These are phyloP conservation scores for Nepenthes alata DNA, from an alignment of 179 eudicot species.

Conservation along the genomic window DNA sequence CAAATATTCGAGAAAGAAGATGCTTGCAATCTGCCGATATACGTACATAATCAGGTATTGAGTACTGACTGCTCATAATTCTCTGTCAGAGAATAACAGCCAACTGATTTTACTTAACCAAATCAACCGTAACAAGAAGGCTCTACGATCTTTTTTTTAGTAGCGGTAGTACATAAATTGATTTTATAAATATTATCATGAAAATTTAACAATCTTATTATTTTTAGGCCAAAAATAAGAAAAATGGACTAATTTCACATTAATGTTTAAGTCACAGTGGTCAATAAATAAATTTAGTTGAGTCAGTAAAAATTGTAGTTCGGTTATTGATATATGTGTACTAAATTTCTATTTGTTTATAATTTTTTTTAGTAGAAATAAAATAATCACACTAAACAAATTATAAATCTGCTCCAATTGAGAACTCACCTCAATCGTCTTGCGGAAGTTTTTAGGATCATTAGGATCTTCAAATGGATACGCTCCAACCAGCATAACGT, in stretches of 20 bases:
- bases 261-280: no score
- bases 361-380: no score
- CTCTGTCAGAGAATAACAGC: slow-evolving; percentile 26
- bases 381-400: no score
- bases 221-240: no score
- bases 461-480: slow-evolving; percentile 83
- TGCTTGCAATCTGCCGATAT: slow-evolving; percentile 62
- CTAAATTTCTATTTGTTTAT: no score
- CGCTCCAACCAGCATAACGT: slow-evolving; percentile 77
- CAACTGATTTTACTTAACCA: background rate
- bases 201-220: background rate
- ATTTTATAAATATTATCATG: background rate
- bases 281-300: no score
- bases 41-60: slow-evolving; percentile 78
- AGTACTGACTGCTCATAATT: slow-evolving; percentile 54
- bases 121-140: background rate
- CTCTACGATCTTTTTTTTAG: no score
- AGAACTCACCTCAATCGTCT: slow-evolving; percentile 52
- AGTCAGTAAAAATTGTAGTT: no score
- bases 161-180: no score
- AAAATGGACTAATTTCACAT: no score
- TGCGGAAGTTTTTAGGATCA: slow-evolving; percentile 67
- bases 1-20: slow-evolving; percentile 61
- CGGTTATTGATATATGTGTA: no score
- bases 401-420: background rate